Evolutionary conservation across 2,329 filamentous ascomycete species (phyloP).

Genomic region (Aspergillus fumigatiaffinis): DNA sequence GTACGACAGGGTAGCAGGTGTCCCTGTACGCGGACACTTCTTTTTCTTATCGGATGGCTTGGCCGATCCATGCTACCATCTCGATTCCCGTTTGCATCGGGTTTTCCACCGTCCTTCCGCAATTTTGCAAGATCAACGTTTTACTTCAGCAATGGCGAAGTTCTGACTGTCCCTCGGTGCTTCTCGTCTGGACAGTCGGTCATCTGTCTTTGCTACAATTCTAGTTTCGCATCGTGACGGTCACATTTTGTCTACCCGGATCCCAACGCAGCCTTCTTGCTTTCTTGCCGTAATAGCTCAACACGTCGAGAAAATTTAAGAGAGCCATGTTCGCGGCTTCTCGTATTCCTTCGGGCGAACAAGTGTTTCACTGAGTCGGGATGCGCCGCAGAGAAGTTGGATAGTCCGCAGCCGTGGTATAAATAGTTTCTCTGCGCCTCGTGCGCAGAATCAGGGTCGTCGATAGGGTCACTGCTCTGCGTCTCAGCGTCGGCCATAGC

Average conservation of each 20-base stretch:
- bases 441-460: too few species aligned
- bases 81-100: not conserved
- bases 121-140: not conserved
- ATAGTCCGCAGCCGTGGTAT: not conserved
- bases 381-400: not conserved
- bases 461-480: too few species aligned
- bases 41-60: not conserved
- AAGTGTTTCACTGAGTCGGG: not conserved
- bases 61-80: not conserved
- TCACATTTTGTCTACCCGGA: not conserved
- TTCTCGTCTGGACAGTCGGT: not conserved
- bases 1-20: not conserved
- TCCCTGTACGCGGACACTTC: not conserved
- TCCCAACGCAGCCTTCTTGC: not conserved
- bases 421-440: too few species aligned
- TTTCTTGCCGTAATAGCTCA: not conserved
- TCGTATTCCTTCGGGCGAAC: not conserved
- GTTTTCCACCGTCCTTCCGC: not conserved
- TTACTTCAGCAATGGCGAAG: not conserved
- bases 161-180: not conserved
- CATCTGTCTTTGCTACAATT: not conserved
- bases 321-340: not conserved
- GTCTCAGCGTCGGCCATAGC: too few species aligned
- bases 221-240: not conserved
- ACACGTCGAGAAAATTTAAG: not conserved